Evolutionary conservation across 805 yeast species (phyloP).

Genomic region (Teunomyces barrocoloradensis): DNA sequence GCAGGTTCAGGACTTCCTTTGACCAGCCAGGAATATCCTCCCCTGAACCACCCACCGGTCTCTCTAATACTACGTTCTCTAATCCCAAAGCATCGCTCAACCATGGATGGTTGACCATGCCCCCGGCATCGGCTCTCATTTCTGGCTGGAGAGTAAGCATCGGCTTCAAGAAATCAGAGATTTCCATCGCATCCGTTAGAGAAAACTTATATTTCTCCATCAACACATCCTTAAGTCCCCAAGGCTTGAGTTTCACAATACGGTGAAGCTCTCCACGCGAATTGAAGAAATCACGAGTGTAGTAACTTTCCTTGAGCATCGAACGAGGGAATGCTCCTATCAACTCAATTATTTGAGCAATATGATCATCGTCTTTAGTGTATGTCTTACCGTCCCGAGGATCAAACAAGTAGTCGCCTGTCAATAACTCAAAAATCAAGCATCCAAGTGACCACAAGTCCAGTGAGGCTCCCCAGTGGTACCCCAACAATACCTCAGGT

Average conservation of each 20-base stretch:
- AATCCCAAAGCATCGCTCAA: constrained; percentile 71
- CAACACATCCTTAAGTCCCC: constrained; percentile 83
- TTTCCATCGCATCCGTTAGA: constrained; percentile 63
- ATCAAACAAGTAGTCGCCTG: constrained; percentile 94
- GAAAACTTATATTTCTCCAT: constrained; percentile 80
- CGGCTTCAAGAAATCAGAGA: constrained; percentile 76
- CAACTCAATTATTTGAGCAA: constrained; percentile 90
- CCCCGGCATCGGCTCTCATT: constrained; percentile 91
- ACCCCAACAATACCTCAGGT: constrained; percentile 59
- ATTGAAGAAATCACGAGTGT: constrained; percentile 63
- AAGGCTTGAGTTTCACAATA: constrained; percentile 79
- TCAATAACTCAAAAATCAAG: constrained; percentile 80
- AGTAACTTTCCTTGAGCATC: constrained; percentile 57
- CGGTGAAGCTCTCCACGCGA: constrained; percentile 69
- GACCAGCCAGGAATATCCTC: constrained; percentile 92
- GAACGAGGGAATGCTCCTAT: constrained; percentile 66
- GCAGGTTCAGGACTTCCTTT: constrained; percentile 38
- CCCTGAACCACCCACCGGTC: constrained; percentile 78
- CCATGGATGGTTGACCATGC: constrained; percentile 89
- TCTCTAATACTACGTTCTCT: constrained; percentile 65
- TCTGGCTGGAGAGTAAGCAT: constrained; percentile 82
- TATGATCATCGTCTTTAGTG: constrained; percentile 89
- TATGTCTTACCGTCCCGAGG: constrained; percentile 78
- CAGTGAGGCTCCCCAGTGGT: constrained; percentile 87
- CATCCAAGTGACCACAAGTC: constrained; percentile 98